Evolutionary conservation across 108 stramenopile genomes (phyloP).

Genomic region (Cylindrotheca fusiformis): DNA sequence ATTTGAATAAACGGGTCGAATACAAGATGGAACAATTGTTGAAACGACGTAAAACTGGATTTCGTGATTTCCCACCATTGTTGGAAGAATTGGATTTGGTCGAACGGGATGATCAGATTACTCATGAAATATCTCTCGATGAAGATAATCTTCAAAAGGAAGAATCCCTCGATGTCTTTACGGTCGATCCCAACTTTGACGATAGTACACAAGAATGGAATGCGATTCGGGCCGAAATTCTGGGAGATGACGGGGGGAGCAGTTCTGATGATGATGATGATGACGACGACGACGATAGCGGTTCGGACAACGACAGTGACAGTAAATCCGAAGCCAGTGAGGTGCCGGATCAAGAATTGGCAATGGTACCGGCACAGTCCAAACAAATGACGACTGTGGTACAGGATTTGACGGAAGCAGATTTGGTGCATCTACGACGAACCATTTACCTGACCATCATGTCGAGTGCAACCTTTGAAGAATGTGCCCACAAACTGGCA

Average conservation of each 20-base stretch:
- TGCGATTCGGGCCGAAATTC: conserved; percentile 85
- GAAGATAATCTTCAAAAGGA: conserved; percentile 89
- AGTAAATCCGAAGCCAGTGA: conserved; percentile 22
- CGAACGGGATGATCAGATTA: conserved; percentile 97
- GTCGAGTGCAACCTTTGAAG: conserved; percentile 98
- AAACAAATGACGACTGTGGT: conserved; percentile 36
- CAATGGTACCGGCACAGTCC: not conserved
- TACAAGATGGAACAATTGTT: conserved; percentile 93
- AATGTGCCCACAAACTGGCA: conserved; percentile 97
- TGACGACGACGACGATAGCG: conserved; percentile 52
- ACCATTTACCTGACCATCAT: conserved; percentile 99
- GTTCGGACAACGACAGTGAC: conserved; percentile 46
- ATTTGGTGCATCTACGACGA: conserved; percentile 95
- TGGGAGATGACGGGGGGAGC: conserved; percentile 72
- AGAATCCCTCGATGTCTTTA: conserved; percentile 87
- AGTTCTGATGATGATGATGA: conserved; percentile 61
- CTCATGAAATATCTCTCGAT: conserved; percentile 92
- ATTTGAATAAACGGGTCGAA: conserved; percentile 84
- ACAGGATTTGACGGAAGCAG: conserved; percentile 85
- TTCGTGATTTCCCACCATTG: conserved; percentile 79
- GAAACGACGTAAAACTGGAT: conserved; percentile 80
- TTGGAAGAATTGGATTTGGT: conserved; percentile 93
- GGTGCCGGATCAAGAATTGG: conserved; percentile 10
- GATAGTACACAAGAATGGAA: conserved; percentile 90
- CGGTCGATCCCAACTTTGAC: conserved; percentile 70